Evolutionary conservation across 345 rosid species (phyloP).

Genomic region (Capsella bursapastoris): DNA sequence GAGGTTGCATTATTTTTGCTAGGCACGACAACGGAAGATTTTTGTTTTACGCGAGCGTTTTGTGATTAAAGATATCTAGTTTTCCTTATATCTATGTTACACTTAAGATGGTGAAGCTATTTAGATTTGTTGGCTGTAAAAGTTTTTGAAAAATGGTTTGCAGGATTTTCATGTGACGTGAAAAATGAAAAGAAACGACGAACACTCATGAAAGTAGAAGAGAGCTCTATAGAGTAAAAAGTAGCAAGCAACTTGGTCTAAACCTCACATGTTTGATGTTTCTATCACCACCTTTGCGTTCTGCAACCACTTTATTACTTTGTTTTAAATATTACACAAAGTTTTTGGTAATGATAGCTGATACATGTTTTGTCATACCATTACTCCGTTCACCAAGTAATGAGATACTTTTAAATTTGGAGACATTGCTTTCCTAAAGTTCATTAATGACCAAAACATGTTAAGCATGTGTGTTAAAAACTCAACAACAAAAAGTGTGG

Average conservation of each 20-base stretch:
- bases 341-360: neutral
- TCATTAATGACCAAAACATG: neutral
- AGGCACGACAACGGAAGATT: constrained; percentile 4
- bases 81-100: constrained; percentile 3
- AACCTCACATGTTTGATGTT: constrained; percentile 39
- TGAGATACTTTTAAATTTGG: neutral
- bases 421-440: neutral
- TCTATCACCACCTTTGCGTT: constrained; percentile 8
- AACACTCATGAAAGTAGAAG: constrained; percentile 33
- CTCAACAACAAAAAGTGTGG: neutral
- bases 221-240: constrained; percentile 20
- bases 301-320: neutral
- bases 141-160: neutral
- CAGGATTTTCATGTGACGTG: constrained; percentile 31
- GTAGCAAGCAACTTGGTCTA: constrained; percentile 28
- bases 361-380: neutral
- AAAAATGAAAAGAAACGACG: neutral
- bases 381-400: neutral
- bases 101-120: neutral
- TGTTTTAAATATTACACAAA: neutral
- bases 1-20: constrained; percentile 11
- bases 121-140: constrained; percentile 17
- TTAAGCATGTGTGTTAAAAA: no score
- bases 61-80: constrained; percentile 13
- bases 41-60: constrained; percentile 2